Base-by-base conservation (phyloP, 2,329 filamentous ascomycete genomes). In the Penicillium carneum region DNA sequence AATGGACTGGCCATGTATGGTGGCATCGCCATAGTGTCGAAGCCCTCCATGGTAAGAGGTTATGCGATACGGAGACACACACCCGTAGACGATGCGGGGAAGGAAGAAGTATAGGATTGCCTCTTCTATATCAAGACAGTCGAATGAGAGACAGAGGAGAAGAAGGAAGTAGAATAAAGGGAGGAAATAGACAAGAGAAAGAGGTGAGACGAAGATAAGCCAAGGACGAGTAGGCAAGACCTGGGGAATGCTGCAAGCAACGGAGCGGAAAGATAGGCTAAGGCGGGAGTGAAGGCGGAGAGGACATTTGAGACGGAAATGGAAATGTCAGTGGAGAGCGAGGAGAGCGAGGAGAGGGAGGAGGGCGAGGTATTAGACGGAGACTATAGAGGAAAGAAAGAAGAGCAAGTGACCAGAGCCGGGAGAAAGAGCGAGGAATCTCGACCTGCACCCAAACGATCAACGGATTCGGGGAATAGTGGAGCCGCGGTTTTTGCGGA, bases 1-100 rank as follows among this genome's bases (percentile, higher is more conserved):
- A 87, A 79, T 65, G 85, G 84, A 67, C 82, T 84, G 58, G 83
- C 81, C 76, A 87, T 76, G 71, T 87, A 88, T n/a, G 84, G 68
- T 49, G 67, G 84, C 86, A 88, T 87, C 74, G 83, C 81, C 77
- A 84, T 83, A 67, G 84, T 84, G 74, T 87, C 85, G 77, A 84
- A 87, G 74, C 84, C 82, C 71, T 87, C 85, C 81, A 83, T 83
- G 63, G 69, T 73, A 68, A 69, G 61, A 62, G 69, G 45, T n/a
- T n/a, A n/a, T 47, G 34, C 43, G 52, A 64, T 58, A 58, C 43
- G 33, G 48, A 31, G 50, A 51, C 54, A 58, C 54, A 58, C 33
- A 60, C 43, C 26, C 26, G 43, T 46, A 6, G 16, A 46, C 50
- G 46, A 56, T 59, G 52, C 48, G 45, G 54, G 59, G 61, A n/a